A percentile compares a stretch with the other conserved stretches of the same genome.
Evolutionary conservation across 805 yeast genomes (phyloP).

Genomic region (Ogataea haglerorum): DNA sequence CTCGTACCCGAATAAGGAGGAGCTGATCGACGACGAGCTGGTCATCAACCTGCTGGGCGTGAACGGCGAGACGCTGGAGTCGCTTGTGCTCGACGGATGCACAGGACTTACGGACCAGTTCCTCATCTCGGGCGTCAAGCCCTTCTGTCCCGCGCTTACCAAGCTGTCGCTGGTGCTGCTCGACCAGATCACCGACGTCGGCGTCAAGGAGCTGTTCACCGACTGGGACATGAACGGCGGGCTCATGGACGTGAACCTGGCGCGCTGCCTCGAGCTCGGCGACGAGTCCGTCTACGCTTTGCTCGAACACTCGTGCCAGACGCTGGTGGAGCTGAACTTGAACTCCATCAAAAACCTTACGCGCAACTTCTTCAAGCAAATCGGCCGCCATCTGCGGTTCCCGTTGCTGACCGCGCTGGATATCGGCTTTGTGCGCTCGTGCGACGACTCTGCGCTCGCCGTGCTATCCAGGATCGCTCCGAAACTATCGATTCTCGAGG

Average conservation of each 20-base stretch:
- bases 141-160: slow-evolving; percentile 55
- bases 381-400: slow-evolving; percentile 41
- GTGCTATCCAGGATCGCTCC: slow-evolving; percentile 57
- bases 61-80: slow-evolving; percentile 57
- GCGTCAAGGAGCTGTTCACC: slow-evolving; percentile 55
- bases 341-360: slow-evolving; percentile 69
- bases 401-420: slow-evolving; percentile 69
- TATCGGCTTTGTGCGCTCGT: slow-evolving; percentile 72
- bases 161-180: slow-evolving; percentile 55
- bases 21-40: slow-evolving; percentile 64
- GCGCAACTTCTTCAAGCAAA: slow-evolving; percentile 43
- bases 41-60: slow-evolving; percentile 56
- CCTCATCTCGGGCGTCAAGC: slow-evolving; percentile 52
- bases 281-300: slow-evolving; percentile 61
- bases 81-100: slow-evolving; percentile 71
- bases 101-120: slow-evolving; percentile 64
- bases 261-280: slow-evolving; percentile 62
- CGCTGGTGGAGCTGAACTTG: slow-evolving; percentile 66
- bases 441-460: slow-evolving; percentile 67
- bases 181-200: slow-evolving; percentile 67
- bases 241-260: slow-evolving; percentile 54
- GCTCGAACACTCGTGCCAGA: slow-evolving; percentile 56
- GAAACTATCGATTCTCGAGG: slow-evolving; percentile 64
- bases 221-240: slow-evolving; percentile 58
- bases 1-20: slow-evolving; percentile 64